Base-by-base conservation (phyloP, 2,329 filamentous ascomycete species). In the Calonectria montana region DNA sequence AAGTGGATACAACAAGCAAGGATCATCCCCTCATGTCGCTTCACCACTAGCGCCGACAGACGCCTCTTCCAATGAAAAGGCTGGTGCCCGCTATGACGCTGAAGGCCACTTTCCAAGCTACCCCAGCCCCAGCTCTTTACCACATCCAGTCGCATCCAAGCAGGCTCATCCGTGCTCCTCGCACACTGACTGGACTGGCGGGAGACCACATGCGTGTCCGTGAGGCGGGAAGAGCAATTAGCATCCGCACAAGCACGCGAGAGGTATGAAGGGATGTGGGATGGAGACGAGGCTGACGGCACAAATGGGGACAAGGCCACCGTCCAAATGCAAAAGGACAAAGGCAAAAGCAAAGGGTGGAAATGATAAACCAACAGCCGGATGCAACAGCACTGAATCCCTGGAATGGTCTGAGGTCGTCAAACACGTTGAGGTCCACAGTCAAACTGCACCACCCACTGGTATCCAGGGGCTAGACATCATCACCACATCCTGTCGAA, bases 61-160 rank as follows among this genome's bases (percentile, higher is more conserved):
- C 45, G 23, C 23, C 41, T 70, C 66, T 72, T 65, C 76, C 76
- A 78, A 78, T 78, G 72, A 78, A 63, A 68, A 55, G 64, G 45
- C 18, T 53, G 45, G 66, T 50, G 48, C 39, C 68, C 71, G 65
- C 65, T 62, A 61, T 69, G 69, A 70, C 50, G 67, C 37, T 39
- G 45, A 29, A 45, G 29, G 12, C n/a, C 37, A 66, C 66, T 48
- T 37, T 53, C 43, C 66, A 64, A 70, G 73, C 55, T 70, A 48
- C 57, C 62, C 72, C 67, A 50, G 64, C 64, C 65, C 43, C 74
- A 75, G 69, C 71, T 75, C 45, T 67, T 76, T 75, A 27, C 75
- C 75, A 50, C 50, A 73, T 68, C 73, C 76, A 76, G 70, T 74
- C 18, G 53, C 21, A 25, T 31, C 21, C 53, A 59, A 37, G 35